Conservation (phyloP, 371 early-diverging fungal species). For the Actinomortierella ambigua region DNA sequence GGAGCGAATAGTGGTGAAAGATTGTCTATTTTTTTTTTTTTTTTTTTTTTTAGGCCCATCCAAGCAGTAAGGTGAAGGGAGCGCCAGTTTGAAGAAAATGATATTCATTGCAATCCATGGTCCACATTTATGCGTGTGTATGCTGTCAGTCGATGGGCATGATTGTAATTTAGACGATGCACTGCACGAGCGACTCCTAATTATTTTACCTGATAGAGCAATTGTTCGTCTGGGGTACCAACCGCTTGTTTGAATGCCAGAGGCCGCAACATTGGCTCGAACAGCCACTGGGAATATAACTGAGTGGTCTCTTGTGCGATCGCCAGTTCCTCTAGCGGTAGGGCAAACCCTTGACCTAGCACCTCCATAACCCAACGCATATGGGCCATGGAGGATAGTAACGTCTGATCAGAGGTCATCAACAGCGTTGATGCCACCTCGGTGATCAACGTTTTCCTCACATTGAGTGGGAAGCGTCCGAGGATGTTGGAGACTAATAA, state of each 20-base stretch:
- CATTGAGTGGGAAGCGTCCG: conserved; percentile 65
- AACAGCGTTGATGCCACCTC: conserved; percentile 60
- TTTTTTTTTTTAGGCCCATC: conserved; percentile 18
- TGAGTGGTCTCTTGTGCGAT: conserved; percentile 68
- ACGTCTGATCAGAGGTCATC: conserved; percentile 51
- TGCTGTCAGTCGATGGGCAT: background rate
- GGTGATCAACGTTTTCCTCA: conserved; percentile 63
- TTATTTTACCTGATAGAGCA: conserved; percentile 54
- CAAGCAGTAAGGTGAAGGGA: too few relatives aligned
- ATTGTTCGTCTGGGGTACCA: conserved; percentile 52
- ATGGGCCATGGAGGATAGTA: conserved; percentile 71
- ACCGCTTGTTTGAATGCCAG: conserved; percentile 54
- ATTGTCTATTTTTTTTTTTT: conserved; percentile 63
- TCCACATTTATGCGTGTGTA: too few relatives aligned
- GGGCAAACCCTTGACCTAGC: conserved; percentile 78
- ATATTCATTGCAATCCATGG: too few relatives aligned
- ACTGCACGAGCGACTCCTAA: background rate
- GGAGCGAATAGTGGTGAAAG: conserved; percentile 75
- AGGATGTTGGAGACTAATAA: conserved; percentile 70
- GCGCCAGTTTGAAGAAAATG: too few relatives aligned
- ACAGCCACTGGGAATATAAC: conserved; percentile 78
- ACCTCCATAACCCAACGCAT: conserved; percentile 87
- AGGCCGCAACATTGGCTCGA: conserved; percentile 68
- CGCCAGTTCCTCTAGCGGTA: conserved; percentile 77
- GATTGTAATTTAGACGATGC: background rate